A percentile compares a stretch with the other conserved stretches of the same genome.
Conservation (phyloP, 768 basidiomycete species). For the Suillus bovinus region DNA sequence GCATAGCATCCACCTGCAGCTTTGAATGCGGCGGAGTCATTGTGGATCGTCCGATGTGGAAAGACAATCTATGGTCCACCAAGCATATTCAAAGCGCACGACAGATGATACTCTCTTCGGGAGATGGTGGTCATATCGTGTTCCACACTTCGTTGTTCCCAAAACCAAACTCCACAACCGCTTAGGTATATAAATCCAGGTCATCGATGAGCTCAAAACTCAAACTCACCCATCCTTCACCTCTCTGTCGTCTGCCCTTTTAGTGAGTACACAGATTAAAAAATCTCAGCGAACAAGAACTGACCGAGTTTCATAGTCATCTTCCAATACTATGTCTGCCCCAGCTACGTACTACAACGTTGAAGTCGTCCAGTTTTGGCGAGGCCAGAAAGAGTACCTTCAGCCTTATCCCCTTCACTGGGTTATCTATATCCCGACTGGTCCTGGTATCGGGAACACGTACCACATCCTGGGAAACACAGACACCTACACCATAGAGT, state of each 20-base stretch:
- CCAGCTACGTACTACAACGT: conserved; percentile 23
- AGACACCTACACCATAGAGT: conserved; percentile 25
- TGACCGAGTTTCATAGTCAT: background rate
- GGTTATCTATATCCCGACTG: conserved; percentile 31
- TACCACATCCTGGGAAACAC: conserved; percentile 28
- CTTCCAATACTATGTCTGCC: conserved; percentile 15
- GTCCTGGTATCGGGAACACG: conserved; percentile 21
- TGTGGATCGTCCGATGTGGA: background rate
- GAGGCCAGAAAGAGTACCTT: conserved; percentile 17
- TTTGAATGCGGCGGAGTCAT: background rate
- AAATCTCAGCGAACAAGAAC: background rate
- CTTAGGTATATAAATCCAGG: background rate
- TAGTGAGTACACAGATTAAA: background rate
- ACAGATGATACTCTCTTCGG: background rate
- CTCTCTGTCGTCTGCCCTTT: background rate
- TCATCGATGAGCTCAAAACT: background rate
- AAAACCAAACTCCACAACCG: background rate
- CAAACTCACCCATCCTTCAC: background rate
- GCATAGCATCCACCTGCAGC: background rate
- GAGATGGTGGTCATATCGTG: background rate
- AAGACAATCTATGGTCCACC: background rate
- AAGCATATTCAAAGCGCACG: background rate
- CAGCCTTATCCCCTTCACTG: conserved; percentile 25
- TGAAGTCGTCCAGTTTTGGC: conserved; percentile 34
- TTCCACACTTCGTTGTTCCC: background rate